These are phyloP conservation scores for Diaporthe amygdali DNA, from an alignment of 2,329 filamentous ascomycete genomes.

Conservation along the genomic window DNA sequence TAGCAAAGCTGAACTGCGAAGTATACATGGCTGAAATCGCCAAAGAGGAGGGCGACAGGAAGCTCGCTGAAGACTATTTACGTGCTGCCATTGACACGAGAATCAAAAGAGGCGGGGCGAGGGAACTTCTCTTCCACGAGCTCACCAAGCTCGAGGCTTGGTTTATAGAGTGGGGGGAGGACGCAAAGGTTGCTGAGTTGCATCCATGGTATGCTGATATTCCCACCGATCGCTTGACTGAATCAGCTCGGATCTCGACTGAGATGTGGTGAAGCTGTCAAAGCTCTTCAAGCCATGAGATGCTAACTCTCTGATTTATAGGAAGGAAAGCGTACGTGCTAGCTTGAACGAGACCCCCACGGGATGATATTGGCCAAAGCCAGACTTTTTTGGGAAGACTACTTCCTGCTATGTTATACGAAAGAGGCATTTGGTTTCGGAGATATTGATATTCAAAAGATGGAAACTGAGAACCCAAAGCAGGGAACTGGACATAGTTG, in stretches of 20 bases:
- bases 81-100: slow-evolving; percentile 7
- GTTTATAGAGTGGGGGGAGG: slow-evolving; percentile 18
- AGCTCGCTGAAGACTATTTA: slow-evolving; percentile 11
- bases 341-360: background rate
- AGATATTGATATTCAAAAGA: too few relatives aligned
- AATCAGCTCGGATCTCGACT: background rate
- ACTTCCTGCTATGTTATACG: too few relatives aligned
- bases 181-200: slow-evolving; percentile 8
- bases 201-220: background rate
- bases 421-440: too few relatives aligned
- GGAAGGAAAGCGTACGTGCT: slow-evolving; percentile 1
- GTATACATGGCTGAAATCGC: slow-evolving; percentile 16
- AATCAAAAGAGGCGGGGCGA: background rate
- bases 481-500: too few relatives aligned
- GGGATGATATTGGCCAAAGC: background rate
- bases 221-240: background rate
- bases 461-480: too few relatives aligned
- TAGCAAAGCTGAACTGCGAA: slow-evolving; percentile 6
- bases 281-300: too few relatives aligned
- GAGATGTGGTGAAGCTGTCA: background rate
- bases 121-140: background rate
- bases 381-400: background rate
- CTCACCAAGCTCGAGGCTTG: slow-evolving; percentile 11
- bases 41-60: background rate
- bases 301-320: background rate